phyloP scores from a whole-genome alignment of 2,329 filamentous ascomycete species.

The Diaporthe batatas region DNA sequence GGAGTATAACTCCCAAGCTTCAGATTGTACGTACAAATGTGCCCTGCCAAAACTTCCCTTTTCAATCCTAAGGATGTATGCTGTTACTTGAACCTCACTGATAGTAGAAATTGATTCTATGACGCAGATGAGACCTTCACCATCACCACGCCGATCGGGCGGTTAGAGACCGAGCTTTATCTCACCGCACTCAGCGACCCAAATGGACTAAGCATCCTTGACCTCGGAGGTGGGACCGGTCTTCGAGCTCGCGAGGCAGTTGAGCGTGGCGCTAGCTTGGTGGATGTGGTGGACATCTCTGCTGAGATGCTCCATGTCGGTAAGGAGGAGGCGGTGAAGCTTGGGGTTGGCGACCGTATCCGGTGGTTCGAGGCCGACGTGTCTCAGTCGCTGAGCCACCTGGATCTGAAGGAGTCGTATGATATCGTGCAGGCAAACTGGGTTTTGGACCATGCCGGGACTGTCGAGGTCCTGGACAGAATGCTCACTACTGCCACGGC shows the following conservation, averaged over 20 bases:
- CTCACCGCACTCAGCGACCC: slow-evolving; percentile 46
- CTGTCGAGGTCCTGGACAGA: slow-evolving; percentile 37
- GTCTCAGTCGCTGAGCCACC: slow-evolving; percentile 35
- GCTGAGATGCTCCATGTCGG: slow-evolving; percentile 47
- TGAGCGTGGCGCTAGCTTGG: slow-evolving; percentile 45
- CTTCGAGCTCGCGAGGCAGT: slow-evolving; percentile 47
- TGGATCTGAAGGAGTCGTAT: slow-evolving; percentile 40
- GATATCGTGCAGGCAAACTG: slow-evolving; percentile 45
- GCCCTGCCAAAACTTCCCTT: no score
- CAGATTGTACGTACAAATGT: background rate
- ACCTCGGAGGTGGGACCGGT: slow-evolving; percentile 51
- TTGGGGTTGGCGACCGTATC: slow-evolving; percentile 35
- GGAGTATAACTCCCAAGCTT: slow-evolving; percentile 5
- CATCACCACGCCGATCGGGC: slow-evolving; percentile 14
- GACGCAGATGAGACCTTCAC: slow-evolving; percentile 16
- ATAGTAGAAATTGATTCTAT: background rate
- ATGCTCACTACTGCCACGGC: slow-evolving; percentile 42
- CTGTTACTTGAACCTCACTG: background rate
- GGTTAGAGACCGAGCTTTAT: slow-evolving; percentile 43
- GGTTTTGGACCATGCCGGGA: slow-evolving; percentile 42
- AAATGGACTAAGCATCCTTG: slow-evolving; percentile 46
- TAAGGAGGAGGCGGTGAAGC: slow-evolving; percentile 9
- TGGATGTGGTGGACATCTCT: slow-evolving; percentile 50
- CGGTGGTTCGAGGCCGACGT: slow-evolving; percentile 42
- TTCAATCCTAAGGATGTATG: no score